Evolutionary conservation across 2,329 filamentous ascomycete genomes (phyloP).

Genomic region (Polytolypa hystricis): DNA sequence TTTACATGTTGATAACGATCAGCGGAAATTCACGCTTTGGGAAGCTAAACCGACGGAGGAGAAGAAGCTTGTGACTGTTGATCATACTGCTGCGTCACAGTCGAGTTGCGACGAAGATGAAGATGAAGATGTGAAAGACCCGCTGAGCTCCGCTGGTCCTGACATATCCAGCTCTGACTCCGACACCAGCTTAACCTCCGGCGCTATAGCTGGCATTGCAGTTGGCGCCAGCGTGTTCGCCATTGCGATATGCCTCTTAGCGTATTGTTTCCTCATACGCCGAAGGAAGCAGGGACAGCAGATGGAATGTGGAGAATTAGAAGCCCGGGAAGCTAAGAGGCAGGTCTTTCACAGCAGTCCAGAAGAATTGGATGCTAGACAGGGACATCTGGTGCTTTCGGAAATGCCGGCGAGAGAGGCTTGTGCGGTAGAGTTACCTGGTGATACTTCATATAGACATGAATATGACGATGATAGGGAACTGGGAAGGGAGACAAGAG

Average conservation of each 20-base stretch:
- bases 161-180: neutral
- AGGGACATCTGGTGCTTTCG: too few relatives aligned
- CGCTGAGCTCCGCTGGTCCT: neutral
- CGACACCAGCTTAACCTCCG: neutral
- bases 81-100: neutral
- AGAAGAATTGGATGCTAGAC: too few relatives aligned
- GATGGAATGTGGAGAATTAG: too few relatives aligned
- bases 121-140: neutral
- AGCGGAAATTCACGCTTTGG: conserved; percentile 14
- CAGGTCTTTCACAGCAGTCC: neutral
- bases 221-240: conserved; percentile 4
- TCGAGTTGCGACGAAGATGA: neutral
- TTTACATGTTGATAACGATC: conserved; percentile 21
- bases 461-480: too few relatives aligned
- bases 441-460: too few relatives aligned
- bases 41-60: conserved; percentile 9
- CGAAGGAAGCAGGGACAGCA: too few relatives aligned
- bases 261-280: conserved; percentile 3
- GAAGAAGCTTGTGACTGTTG: conserved; percentile 13
- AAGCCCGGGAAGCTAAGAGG: neutral
- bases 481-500: too few relatives aligned
- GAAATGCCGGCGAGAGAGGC: too few relatives aligned
- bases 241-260: neutral
- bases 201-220: conserved; percentile 8
- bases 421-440: too few relatives aligned